Base-by-base conservation (phyloP, 352 stramenopile genomes). In the Globisporangium heterothallicum region DNA sequence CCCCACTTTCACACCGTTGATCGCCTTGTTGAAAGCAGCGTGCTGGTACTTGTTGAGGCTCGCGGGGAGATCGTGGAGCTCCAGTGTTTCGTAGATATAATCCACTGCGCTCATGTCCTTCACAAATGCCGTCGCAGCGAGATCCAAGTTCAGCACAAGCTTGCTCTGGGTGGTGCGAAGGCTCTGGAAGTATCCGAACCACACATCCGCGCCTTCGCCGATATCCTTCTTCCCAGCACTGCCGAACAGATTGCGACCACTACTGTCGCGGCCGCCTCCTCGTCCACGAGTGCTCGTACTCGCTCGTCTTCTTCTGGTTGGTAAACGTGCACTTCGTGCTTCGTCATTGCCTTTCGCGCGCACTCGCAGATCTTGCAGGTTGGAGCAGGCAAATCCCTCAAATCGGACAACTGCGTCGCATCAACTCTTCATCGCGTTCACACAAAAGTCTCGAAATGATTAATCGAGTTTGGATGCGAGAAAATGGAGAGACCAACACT, bases 131-230 rank as follows among this genome's bases (percentile, higher is more conserved):
- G 80, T 91, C 7, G 80, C 75, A 0, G 80, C 70, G 59, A 88
- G 59, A 46, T 91, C 80, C 44, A 91, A 34, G 49, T 91, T 91
- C 29, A 88, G 52, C 34, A 86, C 74, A 0, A 91, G 64, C 7
- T 63, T 53, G 47, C 68, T 86, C 53, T 91, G 80, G 6, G 77
- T 88, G 8, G 78, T 61, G 4, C 80, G 66, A 9, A 91, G 56
- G 40, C 72, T 86, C 59, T 91, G 80, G 48, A 84, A 86, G 56
- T 88, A 88, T 7, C 80, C 80, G 25, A 74, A 83, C 77, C 80
- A 91, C 10, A 82, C 51, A 22, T 87, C 73, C 0, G 73, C 66
- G 8, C 80, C 80, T 65, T 86, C 77, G 8, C 77, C 75, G 18
- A 91, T 68, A 19, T 63, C 42, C 18, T 63, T 68, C n/a, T 78